These are phyloP conservation scores for Rhododendron mucronatum DNA, from an alignment of 148 eudicot genomes.

Conservation along the genomic window DNA sequence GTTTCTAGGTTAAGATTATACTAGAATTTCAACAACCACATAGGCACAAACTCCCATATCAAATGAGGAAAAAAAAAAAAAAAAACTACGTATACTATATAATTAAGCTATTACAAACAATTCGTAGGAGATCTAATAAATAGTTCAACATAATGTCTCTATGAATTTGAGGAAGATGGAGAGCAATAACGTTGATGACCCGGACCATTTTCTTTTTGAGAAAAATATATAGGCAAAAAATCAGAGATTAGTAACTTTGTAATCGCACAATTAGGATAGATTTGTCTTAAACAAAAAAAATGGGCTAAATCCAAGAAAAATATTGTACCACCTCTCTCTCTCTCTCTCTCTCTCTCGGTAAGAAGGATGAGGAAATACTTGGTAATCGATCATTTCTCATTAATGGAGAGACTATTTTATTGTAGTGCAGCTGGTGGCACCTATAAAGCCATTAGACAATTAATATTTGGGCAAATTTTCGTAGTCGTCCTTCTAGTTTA, in stretches of 20 bases:
- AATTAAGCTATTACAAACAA: neutral
- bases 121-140: neutral
- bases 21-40: too few relatives aligned
- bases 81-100: too few relatives aligned
- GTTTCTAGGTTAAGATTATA: too few relatives aligned
- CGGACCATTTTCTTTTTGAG: neutral
- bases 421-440: neutral
- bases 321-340: neutral
- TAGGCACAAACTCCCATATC: too few relatives aligned
- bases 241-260: neutral
- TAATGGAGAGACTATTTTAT: neutral
- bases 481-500: too few relatives aligned
- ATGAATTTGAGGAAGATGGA: neutral
- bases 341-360: neutral
- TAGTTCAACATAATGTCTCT: neutral
- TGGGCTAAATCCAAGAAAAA: too few relatives aligned
- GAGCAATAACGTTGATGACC: neutral
- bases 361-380: neutral
- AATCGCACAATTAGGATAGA: neutral
- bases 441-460: neutral
- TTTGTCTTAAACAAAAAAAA: too few relatives aligned
- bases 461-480: too few relatives aligned
- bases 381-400: neutral
- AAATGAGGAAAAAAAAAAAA: too few relatives aligned
- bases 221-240: neutral